Evolutionary conservation across 495 filamentous ascomycete species (phyloP), one percentile per base, ranked within the genome.

Genomic region (Amniculicola lignicola): DNA sequence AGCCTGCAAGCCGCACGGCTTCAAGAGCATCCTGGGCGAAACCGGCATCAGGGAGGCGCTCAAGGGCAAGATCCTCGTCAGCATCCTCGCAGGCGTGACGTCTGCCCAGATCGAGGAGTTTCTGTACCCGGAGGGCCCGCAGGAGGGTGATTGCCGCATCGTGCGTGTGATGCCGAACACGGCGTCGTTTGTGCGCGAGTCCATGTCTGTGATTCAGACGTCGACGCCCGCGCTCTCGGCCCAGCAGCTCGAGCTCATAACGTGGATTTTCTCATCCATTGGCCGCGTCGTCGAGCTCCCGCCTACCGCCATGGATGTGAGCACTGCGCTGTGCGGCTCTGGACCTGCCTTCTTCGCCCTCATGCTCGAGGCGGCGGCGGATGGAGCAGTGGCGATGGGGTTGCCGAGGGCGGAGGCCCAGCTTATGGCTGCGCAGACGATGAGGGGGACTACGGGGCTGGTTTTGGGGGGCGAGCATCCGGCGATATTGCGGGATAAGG

Each of bases 151-250:
- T 9, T 89, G 79, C 70, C 57, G 68, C 2, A 58, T 91, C 33
- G 82, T 93, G 7, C 72, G 89, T 16, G 87, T 82, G 2, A 87
- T 93, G 79, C 87, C 89, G 27, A 94, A 92, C 70, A 90, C 89
- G 0, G 79, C 79, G 0, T 76, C 78, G 22, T 74, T 84, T 37
- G 83, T 93, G 19, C 72, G 86, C 11, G 85, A 91, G 66, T 81
- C 78, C 51, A 93, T 91, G 88, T 90, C 88, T 2, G 87, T 92
- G 7, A 85, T 94, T 51, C 72, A 70, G 16, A 83, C 76, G 2
- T 77, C 82, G 3, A 73, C 65, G 3, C 82, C 84, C 0, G 78
- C 85, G 12, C 70, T 80, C 3, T 73, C 82, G 1, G 61, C 72
- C 0, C 68, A 76, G 19, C 75, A 77, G 12, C 64, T 69, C 3